Base-by-base conservation (phyloP, 441 rosid species). In the Theobroma grandiflorum region DNA sequence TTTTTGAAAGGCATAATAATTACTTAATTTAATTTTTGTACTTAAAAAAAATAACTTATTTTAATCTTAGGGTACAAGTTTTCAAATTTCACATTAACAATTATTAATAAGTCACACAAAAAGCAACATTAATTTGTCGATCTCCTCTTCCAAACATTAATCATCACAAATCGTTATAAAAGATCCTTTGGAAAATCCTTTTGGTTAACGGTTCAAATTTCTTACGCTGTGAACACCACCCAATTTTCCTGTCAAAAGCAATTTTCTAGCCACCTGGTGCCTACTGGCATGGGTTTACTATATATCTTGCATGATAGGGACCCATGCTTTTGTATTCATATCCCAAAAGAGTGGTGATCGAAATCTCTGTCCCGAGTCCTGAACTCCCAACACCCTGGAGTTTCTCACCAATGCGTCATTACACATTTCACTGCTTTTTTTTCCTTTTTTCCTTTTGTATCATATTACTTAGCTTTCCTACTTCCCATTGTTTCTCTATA, bases 161-260 rank as follows among this genome's bases (percentile, higher is more conserved):
- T 53, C 6, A 79, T 63, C 45, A 73, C 58, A 40, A 22, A 22
- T 45, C 38, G 52, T 35, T 61, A 11, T 4, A 47, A 49, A 62
- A 22, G 64, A 72, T 31, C 49, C 16, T 40, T 53, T 37, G 15
- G 38, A 22, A 10, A 65, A 73, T 42, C 78, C 73, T 26, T 78
- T 79, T 53, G 47, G 22, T 73, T 55, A 65, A n/a, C 4, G 86
- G 80, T 63, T 33, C 35, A 65, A 61, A 84, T 75, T 81, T 69
- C 66, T 47, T 33, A 42, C 63, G 80, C 67, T 63, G 42, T 70
- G 20, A 47, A 77, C 80, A 70, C 84, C 84, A 71, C 14, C 74
- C 59, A 70, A 71, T 35, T 72, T 14, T 14, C 72, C 37, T 16
- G 76, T 75, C 80, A 62, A 75, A 75, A 50, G 9, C 35, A n/a